Base-by-base conservation (phyloP, 2,329 filamentous ascomycete genomes). In the Epichloe sibirici region DNA sequence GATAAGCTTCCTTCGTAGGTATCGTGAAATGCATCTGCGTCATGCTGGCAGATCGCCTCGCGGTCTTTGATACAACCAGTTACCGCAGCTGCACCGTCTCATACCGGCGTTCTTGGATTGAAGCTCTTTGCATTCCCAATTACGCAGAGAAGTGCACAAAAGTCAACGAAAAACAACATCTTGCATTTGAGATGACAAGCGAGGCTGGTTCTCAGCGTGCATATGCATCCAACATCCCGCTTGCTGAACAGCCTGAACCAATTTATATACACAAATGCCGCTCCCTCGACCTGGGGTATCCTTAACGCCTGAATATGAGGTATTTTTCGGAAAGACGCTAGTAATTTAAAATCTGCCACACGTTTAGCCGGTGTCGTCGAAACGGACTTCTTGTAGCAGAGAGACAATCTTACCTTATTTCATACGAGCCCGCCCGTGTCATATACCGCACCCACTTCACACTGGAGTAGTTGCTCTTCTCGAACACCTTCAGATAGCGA, bases 391-490 rank as follows among this genome's bases (percentile, higher is more conserved):
- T 28, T 9, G 8, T 12, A 9, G n/a, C 25, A 28, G 21, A 23
- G 8, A 1, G 12, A 17, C 5, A 15, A 13, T 3, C 71, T 61
- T 59, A 94, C 85, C 90, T 78, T 66, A 98, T 95, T 73, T 98
- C 93, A 69, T 98, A 98, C 69, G 90, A 96, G 31, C 93, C 93
- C 15, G 91, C 93, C 59, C 91, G 83, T 17, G 93, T 98, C 93
- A 98, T 97, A 70, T 98, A 98, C 61, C 93, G 77, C 61, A 98
- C 93, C 93, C 93, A 98, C 71, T 98, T 98, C 48, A 98, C 93
- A 65, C 90, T 95, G 57, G 88, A 94, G 68, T 98, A 98, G 70
- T 97, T 97, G 70, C 82, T 93, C 82, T 98, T 98, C 74, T 98
- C 93, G 73, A 98, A 98, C 2, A 98, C 93, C 72, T 98, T 98